Evolutionary conservation across 805 yeast species (phyloP).

Genomic region (Yamadazyma insecticola): DNA sequence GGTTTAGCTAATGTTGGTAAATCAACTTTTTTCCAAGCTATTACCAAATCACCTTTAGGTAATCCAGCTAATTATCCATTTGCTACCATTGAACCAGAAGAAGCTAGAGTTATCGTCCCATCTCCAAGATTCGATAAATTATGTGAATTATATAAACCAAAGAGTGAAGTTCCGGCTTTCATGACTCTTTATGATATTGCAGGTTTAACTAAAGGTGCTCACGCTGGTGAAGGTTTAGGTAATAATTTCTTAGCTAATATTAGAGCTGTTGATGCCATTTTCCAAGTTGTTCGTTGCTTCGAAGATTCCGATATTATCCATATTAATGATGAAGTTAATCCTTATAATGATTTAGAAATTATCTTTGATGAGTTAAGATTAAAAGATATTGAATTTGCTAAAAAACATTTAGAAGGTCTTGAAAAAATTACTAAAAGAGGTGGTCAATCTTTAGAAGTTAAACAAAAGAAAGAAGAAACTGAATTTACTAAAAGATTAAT

Average conservation of each 20-base stretch:
- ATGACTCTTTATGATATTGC: slow-evolving; percentile 65
- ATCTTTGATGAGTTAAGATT: slow-evolving; percentile 87
- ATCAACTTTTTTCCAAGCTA: slow-evolving; percentile 45
- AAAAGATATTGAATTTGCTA: slow-evolving; percentile 93
- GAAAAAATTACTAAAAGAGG: slow-evolving; percentile 82
- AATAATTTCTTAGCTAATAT: slow-evolving; percentile 67
- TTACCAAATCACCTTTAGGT: slow-evolving; percentile 55
- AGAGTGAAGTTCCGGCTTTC: slow-evolving; percentile 48
- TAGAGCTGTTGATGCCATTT: slow-evolving; percentile 66
- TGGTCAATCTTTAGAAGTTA: slow-evolving; percentile 84
- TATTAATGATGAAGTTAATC: slow-evolving; percentile 74
- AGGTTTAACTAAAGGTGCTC: slow-evolving; percentile 61
- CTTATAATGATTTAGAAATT: slow-evolving; percentile 90
- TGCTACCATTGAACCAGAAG: slow-evolving; percentile 74
- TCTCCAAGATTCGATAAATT: slow-evolving; percentile 47
- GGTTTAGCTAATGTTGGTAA: slow-evolving; percentile 64
- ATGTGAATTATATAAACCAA: slow-evolving; percentile 44
- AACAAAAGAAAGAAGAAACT: slow-evolving; percentile 83
- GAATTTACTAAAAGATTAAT: slow-evolving; percentile 70
- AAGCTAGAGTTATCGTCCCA: slow-evolving; percentile 53
- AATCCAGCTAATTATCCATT: slow-evolving; percentile 60
- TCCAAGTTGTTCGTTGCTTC: slow-evolving; percentile 65
- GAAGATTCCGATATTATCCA: slow-evolving; percentile 63
- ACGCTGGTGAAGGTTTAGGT: slow-evolving; percentile 68
- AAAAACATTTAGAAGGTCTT: slow-evolving; percentile 71